Base-by-base conservation (phyloP, 106 monocot species). In the Allium cepa region DNA sequence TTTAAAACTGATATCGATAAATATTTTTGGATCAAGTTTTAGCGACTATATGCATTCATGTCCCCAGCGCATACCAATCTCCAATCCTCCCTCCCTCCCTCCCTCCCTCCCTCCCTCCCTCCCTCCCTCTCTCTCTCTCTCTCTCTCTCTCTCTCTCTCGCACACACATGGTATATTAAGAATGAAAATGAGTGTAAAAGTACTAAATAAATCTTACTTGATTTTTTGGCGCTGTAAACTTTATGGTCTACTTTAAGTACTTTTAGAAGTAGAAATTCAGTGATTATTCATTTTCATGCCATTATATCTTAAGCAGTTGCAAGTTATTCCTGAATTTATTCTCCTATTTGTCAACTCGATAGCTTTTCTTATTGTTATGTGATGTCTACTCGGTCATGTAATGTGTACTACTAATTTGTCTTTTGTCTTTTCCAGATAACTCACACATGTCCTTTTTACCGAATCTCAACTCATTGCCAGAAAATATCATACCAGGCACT, bases 391-490 rank as follows among this genome's bases (percentile, higher is more conserved):
- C 36, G 3, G 5, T 36, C 36, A 36, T 36, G 3, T 1, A 4
- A 36, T 36, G 36, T 36, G 36, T 36, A 36, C 36, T 36, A 5
- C 36, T 36, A 36, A 36, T 36, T 36, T 36, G 36, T 36, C 36
- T 36, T 36, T 36, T 3, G 3, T 36, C 36, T 10, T 65, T 69
- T 69, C 28, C 68, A 76, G 75, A 53, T 76, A 53, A 17, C 26
- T 53, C 17, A 15, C 17, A 55, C 10, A 47, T 48, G 56, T 15
- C 76, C 10, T 56, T 26, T 14, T 69, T 70, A 46, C 60, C 61
- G 8, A 63, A 76, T 62, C 76, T 76, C 7, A 76, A 76, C 26
- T 76, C 56, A 1, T 48, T 70, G 3, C 76, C 62, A 57, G 70
- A 57, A 57, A 63, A 45, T 56, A 27, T 36, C 36, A 61, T 56